Evolutionary conservation across 2,329 filamentous ascomycete genomes (phyloP), one percentile per base, ranked within the genome.

Genomic region (Pseudogymnoascus verrucosus): DNA sequence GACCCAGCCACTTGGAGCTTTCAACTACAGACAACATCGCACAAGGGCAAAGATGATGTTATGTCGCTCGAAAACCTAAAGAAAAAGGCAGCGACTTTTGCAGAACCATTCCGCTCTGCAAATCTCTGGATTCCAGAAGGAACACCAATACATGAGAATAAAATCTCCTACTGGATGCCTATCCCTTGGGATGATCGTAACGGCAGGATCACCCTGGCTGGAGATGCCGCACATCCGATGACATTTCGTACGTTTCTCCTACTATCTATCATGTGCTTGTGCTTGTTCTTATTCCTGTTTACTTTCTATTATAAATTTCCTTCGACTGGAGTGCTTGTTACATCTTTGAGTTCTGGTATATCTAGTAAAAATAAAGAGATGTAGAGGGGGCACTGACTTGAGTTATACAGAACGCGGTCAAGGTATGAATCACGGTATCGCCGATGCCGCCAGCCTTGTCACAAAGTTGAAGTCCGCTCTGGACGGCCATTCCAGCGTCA

Each of bases 201-300:
- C 42, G 80, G 80, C 3, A 73, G 75, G 1, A 76, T 80, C 2
- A 80, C 80, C 1, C 70, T 85, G 1, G 74, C 78, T 3, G 82
- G 83, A 3, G 83, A 85, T 68, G 78, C 82, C 1, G 82, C 82
- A 0, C 82, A 85, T 70, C 78, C 82, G n/a, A 84, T 85, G 82
- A 82, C 81, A 16, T 67, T 67, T 31, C 69, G 69, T 70, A 60
- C 63, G 67, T 34, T 40, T 36, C 23, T 23, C 21, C 5, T 64
- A n/a, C 23, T 12, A 21, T 34, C 31, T 19, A 11, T 11, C 11
- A 14, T 10, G 19, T 51, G 3, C 23, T 16, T 19, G 21, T 23
- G 21, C 21, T 23, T 23, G 21, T 23, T 23, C 21, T 23, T 23
- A 23, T 23, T 23, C 21, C 16, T 57, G 10, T 12, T 34, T 34